phyloP scores from a whole-genome alignment of 345 rosid species.

The Eutrema yunnanense region DNA sequence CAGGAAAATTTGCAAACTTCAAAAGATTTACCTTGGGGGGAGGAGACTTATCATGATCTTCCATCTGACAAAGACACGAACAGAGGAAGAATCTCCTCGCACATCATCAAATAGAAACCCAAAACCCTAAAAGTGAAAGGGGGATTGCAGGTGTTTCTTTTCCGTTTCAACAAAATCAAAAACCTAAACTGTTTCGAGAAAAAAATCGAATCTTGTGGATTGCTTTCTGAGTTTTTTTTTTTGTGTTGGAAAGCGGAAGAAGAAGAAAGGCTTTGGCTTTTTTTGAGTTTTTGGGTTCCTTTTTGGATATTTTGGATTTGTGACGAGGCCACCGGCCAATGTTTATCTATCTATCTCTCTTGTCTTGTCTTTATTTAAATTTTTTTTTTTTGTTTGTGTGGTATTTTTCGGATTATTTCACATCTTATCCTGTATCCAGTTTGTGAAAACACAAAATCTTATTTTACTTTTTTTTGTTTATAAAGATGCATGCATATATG shows the following conservation, averaged over 20 bases:
- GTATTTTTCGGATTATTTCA: neutral
- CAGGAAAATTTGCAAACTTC: neutral
- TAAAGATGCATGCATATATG: neutral
- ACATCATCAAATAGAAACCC: conserved; percentile 27
- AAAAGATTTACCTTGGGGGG: conserved; percentile 35
- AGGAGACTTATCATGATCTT: conserved; percentile 35
- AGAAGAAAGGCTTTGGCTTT: conserved; percentile 8
- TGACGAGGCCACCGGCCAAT: conserved; percentile 32
- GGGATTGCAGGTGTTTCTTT: neutral
- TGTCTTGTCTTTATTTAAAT: conserved; percentile 12
- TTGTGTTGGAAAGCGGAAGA: neutral
- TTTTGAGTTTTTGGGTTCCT: neutral
- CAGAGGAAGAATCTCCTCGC: conserved; percentile 21
- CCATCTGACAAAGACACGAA: conserved; percentile 32
- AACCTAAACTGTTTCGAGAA: no score
- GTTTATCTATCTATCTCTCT: conserved; percentile 27
- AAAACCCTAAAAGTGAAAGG: conserved; percentile 7
- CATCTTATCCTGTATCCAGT: conserved; percentile 20
- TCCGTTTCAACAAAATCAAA: neutral
- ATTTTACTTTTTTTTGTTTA: neutral
- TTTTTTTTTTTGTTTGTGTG: neutral
- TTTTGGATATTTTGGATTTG: conserved; percentile 25
- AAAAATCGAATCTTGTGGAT: conserved; percentile 9
- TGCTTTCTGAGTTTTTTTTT: neutral
- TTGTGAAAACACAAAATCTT: neutral